Evolutionary conservation across 192 early-diverging fungal species (phyloP), one percentile per base, ranked within the genome.

Genomic region (Allomyces javanicus): DNA sequence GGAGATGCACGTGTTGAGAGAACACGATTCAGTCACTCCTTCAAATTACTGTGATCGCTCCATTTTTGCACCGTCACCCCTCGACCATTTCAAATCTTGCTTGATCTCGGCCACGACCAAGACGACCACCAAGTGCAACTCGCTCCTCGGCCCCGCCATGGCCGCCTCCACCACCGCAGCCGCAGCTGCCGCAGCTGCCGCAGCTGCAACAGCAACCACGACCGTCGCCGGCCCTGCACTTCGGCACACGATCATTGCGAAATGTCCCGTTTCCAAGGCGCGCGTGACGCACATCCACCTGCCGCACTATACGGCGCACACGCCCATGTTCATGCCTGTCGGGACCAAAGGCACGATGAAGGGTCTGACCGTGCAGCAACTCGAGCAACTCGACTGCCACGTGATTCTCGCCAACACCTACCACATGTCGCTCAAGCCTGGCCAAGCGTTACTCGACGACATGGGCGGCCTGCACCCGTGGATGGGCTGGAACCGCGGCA

Each of bases 261-360:
- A 70, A 62, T 92, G 90, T 74, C 87, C 86, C n/a, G 87, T 82
- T 23, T 88, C 87, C 67, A 90, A 90, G 72, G 90, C 87, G 0
- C 77, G 88, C 55, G 85, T 83, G 1, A 79, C 86, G 10, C 71
- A 81, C n/a, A 78, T 92, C 70, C 81, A 77, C 22, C 73, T 92
- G 64, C 90, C 90, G 61, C 90, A 92, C 78, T 86, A 83, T 64
- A 85, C 84, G 9, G 88, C 88, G 25, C 82, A 85, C 65, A 85
- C 86, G 25, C 90, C 90, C 33, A 85, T 89, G 71, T 92, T 92
- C 64, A 92, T 92, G 90, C 90, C 90, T 3, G 90, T 92, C 27
- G 90, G 84, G 10, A 92, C 90, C 12, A 86, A 88, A 77, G 90
- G 86, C 21, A 82, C 87, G 12, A 79, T 92, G 67, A 92, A 92